Percentiles rank a stretch among this genome's conserved stretches.
Evolutionary conservation across 208 protist species (phyloP).

Genomic region (Histomonas meleagridis): DNA sequence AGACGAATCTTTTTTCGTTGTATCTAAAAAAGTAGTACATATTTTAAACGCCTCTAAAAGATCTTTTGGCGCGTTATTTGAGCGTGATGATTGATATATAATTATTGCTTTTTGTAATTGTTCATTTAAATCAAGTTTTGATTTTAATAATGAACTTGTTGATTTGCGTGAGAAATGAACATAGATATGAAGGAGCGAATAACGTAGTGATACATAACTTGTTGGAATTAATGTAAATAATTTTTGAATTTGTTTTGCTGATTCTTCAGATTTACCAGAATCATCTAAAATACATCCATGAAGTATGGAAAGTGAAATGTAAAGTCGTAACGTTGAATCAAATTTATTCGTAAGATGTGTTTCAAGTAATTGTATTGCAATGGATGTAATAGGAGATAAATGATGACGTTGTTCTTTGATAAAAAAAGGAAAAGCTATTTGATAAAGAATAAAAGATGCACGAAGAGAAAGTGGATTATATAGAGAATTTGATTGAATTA

Average conservation of each 20-base stretch:
- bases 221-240: conserved; percentile 1
- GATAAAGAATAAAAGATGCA: not conserved
- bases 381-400: not conserved
- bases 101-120: conserved; percentile 7
- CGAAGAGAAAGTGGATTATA: not conserved
- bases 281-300: conserved; percentile 28
- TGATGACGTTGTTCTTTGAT: not conserved
- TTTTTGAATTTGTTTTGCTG: conserved; percentile 7
- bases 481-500: not conserved
- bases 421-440: conserved; percentile 25
- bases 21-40: not conserved
- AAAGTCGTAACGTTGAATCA: not conserved
- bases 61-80: not conserved
- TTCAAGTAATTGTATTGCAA: not conserved
- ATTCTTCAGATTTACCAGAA: not conserved
- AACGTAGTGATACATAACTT: not conserved
- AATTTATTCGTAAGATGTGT: not conserved
- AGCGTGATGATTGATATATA: not conserved
- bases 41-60: not conserved
- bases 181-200: not conserved
- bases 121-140: conserved; percentile 30
- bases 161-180: conserved; percentile 14
- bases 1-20: not conserved
- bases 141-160: not conserved
- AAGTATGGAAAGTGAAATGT: not conserved